Conservation (phyloP, 768 basidiomycete genomes). For the Boletellus ananas region DNA sequence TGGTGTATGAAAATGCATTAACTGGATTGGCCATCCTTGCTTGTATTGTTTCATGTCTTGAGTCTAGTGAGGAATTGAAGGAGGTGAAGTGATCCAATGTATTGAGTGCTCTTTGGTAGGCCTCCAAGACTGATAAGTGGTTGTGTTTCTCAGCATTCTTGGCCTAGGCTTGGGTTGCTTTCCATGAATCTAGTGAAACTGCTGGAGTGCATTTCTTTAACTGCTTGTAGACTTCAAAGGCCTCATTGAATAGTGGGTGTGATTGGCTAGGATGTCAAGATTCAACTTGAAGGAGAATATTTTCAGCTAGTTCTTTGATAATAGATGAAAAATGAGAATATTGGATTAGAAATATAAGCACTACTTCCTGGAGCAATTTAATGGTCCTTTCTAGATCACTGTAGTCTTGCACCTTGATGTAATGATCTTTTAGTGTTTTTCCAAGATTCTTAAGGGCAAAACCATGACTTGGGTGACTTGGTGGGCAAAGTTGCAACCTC, state of each 20-base stretch:
- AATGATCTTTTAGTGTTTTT: no score
- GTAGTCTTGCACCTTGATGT: no score
- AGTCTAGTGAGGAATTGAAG: not conserved
- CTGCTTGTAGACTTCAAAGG: not conserved
- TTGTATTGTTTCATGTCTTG: not conserved
- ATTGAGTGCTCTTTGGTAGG: not conserved
- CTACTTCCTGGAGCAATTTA: no score
- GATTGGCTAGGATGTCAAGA: not conserved
- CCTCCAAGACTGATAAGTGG: not conserved
- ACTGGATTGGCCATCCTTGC: not conserved
- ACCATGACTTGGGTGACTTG: no score
- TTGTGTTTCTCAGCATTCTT: not conserved
- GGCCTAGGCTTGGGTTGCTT: not conserved
- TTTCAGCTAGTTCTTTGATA: no score
- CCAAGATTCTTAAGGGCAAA: no score
- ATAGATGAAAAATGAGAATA: no score
- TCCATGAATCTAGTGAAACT: not conserved
- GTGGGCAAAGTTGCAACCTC: no score
- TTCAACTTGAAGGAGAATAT: not conserved
- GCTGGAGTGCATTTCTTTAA: not conserved
- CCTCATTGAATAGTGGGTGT: not conserved
- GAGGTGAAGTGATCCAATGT: not conserved
- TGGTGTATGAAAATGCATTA: no score
- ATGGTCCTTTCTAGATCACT: no score
- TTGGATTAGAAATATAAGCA: no score